phyloP scores from a whole-genome alignment of 768 basidiomycete genomes.

The Nidularia sp. region DNA sequence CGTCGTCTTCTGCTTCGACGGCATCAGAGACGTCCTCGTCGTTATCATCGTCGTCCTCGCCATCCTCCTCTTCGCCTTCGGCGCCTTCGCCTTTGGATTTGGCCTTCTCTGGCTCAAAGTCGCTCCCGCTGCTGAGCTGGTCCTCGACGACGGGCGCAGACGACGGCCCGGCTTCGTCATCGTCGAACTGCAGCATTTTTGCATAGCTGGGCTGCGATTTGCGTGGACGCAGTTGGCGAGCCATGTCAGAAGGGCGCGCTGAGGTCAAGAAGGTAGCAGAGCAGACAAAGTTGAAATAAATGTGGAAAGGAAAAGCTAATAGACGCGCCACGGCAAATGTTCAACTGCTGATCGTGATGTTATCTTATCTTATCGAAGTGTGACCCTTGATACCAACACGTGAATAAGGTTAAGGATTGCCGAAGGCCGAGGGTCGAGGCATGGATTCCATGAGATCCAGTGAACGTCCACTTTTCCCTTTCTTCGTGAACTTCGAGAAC shows the following conservation, averaged over 20 bases:
- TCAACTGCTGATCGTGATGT: too few relatives aligned
- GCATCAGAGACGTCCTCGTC: constrained; percentile 5
- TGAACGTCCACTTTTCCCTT: too few relatives aligned
- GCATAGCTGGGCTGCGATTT: constrained; percentile 50
- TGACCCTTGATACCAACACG: too few relatives aligned
- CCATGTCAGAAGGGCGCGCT: constrained; percentile 27
- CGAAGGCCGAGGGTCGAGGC: too few relatives aligned
- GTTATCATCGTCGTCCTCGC: constrained; percentile 10
- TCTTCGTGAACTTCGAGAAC: too few relatives aligned
- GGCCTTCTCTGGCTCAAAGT: constrained; percentile 46
- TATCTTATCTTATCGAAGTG: too few relatives aligned
- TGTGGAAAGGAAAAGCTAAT: too few relatives aligned
- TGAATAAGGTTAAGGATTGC: too few relatives aligned
- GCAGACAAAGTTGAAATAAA: too few relatives aligned
- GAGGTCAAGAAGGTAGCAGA: too few relatives aligned
- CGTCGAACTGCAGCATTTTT: constrained; percentile 24
- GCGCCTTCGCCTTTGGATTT: constrained; percentile 16
- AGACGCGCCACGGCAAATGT: too few relatives aligned
- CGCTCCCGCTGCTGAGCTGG: constrained; percentile 44
- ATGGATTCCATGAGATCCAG: too few relatives aligned
- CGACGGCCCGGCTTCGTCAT: constrained; percentile 40
- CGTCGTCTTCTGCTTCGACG: constrained; percentile 13
- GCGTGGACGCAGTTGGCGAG: constrained; percentile 52
- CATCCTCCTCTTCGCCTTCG: constrained; percentile 16
- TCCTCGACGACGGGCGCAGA: constrained; percentile 26